Evolutionary conservation across 2,329 filamentous ascomycete genomes (phyloP), one percentile per base, ranked within the genome.

Genomic region (Xylariales sp.): DNA sequence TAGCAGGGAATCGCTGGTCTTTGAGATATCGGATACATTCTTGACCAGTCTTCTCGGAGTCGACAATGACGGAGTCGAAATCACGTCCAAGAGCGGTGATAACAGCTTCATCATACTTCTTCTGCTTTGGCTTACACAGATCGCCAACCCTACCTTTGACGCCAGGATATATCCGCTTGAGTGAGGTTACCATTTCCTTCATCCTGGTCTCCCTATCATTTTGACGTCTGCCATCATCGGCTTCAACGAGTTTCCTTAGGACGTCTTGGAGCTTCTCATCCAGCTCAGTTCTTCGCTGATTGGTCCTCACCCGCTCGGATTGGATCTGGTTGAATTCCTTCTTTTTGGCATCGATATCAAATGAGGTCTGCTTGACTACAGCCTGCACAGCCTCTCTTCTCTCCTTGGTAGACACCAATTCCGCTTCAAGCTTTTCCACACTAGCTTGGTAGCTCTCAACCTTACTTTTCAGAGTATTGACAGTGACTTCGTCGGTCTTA

Each of bases 1-100:
- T 88, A 41, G 90, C 88, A 6, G 85, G 78, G 38, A 86, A 83
- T 40, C 88, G 82, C 57, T 96, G 88, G 47, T 95, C 88, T 51
- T 93, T 93, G 41, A 98, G 77, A 54, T 95, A 94, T 50, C 93
- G 81, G 40, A 98, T 93, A 59, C 93, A 98, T 51, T 96, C 89
- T 42, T 89, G 83, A 19, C 88, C 93, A 1, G 87, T 93, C 65
- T 93, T 95, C 62, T 97, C 89, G 2, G 88, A 91, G 52, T 98
- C 93, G 8, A 97, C 91, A 33, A 98, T 81, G 29, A 98, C 85
- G 0, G 90, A 87, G 59, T 98, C 91, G 58, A 95, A 95, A 55
- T 97, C 87, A 38, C 88, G 81, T 35, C 93, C 93, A 4, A 98
- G 77, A 6, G 95, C 89, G 16, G 88, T 94, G 52, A 88, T 88